A percentile compares a stretch with the other conserved stretches of the same genome.
phyloP scores from a whole-genome alignment of 148 eudicot species.

The Vaccinium darrowii region DNA sequence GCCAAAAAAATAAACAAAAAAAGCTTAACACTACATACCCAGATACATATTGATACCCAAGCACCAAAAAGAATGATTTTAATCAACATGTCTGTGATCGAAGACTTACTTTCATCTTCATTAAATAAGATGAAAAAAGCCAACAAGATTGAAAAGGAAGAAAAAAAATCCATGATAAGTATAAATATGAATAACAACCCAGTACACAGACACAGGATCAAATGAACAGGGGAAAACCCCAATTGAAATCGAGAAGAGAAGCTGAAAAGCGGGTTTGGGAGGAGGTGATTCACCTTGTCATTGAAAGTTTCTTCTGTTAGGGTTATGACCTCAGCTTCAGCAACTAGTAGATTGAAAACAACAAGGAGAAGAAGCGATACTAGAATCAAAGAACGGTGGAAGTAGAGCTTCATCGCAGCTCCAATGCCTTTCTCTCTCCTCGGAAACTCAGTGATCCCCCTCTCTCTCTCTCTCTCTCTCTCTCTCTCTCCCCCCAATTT shows the following conservation, averaged over 20 bases:
- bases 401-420: conserved; percentile 8
- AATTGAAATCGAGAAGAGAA: not conserved
- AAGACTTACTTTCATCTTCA: not conserved
- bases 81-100: not conserved
- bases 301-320: conserved; percentile 13
- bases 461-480: not conserved
- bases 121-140: not conserved
- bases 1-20: not conserved
- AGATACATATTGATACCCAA: not conserved
- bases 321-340: conserved; percentile 14
- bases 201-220: not conserved
- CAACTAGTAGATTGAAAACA: not conserved
- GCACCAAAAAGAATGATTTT: not conserved
- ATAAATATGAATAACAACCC: not conserved
- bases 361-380: not conserved
- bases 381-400: not conserved
- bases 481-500: not conserved
- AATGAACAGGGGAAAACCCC: not conserved
- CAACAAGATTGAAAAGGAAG: not conserved
- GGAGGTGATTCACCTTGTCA: conserved; percentile 15
- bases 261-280: not conserved
- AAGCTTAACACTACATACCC: not conserved
- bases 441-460: not conserved
- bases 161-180: too few relatives aligned
- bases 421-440: not conserved